Evolutionary conservation across 2,329 filamentous ascomycete genomes (phyloP).

Genomic region (Gnomoniopsis sp.): DNA sequence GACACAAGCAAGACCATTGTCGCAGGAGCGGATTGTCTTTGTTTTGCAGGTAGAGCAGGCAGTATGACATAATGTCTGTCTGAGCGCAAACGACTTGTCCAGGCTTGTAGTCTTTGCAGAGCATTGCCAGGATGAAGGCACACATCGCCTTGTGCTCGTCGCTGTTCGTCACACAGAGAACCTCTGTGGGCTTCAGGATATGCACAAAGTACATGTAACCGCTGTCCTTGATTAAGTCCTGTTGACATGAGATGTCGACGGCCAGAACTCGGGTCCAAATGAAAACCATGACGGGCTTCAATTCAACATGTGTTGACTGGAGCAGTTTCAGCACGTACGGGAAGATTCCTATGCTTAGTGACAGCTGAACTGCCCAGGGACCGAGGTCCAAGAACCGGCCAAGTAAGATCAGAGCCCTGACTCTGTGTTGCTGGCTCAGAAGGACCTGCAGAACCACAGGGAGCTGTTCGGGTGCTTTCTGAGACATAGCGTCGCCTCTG

Average conservation of each 20-base stretch:
- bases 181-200: slow-evolving; percentile 81
- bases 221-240: slow-evolving; percentile 92
- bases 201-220: slow-evolving; percentile 96
- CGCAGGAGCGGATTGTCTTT: slow-evolving; percentile 82
- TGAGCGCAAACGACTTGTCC: slow-evolving; percentile 90
- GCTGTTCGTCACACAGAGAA: slow-evolving; percentile 79
- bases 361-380: slow-evolving; percentile 97
- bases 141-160: slow-evolving; percentile 99
- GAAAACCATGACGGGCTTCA: slow-evolving; percentile 99
- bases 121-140: slow-evolving; percentile 90
- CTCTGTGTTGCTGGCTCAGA: slow-evolving; percentile 88
- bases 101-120: slow-evolving; percentile 91
- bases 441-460: slow-evolving; percentile 95
- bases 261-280: slow-evolving; percentile 97
- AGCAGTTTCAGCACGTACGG: slow-evolving; percentile 97
- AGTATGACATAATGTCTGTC: slow-evolving; percentile 85
- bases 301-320: slow-evolving; percentile 88
- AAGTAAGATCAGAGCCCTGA: slow-evolving; percentile 85
- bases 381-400: slow-evolving; percentile 93
- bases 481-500: slow-evolving; percentile 73
- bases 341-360: slow-evolving; percentile 96
- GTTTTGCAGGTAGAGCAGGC: slow-evolving; percentile 78
- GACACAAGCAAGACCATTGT: slow-evolving; percentile 93
- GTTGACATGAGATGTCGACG: slow-evolving; percentile 90
- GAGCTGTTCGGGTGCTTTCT: slow-evolving; percentile 88